Evolutionary conservation across 345 rosid species (phyloP).

Genomic region (Kernera saxatilis): DNA sequence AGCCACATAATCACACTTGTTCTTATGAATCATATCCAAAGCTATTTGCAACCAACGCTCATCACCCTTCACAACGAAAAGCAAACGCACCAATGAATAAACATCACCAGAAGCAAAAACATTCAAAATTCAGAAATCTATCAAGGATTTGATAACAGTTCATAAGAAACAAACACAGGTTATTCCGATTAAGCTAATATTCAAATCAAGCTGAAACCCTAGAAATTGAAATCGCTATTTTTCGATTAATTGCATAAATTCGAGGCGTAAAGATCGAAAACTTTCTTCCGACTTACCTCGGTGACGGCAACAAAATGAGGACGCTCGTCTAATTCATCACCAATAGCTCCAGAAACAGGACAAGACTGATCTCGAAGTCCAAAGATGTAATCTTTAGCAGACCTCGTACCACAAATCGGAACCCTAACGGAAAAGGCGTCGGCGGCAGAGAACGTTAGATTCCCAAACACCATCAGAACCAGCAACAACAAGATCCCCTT

Average conservation of each 20-base stretch:
- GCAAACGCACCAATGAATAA: slow-evolving; percentile 7
- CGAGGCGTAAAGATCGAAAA: not conserved
- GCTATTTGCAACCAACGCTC: slow-evolving; percentile 70
- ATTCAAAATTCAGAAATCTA: not conserved
- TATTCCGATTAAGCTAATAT: not conserved
- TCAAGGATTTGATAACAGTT: not conserved
- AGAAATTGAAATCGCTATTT: not conserved
- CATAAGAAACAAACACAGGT: not conserved
- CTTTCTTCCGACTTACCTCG: slow-evolving; percentile 42
- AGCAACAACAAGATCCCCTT: slow-evolving; percentile 34
- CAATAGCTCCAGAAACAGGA: slow-evolving; percentile 2
- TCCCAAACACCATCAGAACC: slow-evolving; percentile 31
- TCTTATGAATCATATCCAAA: slow-evolving; percentile 57
- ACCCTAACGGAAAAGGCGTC: slow-evolving; percentile 19
- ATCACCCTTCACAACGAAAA: slow-evolving; percentile 58
- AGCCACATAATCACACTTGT: slow-evolving; percentile 56
- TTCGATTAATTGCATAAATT: not conserved
- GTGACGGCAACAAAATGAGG: slow-evolving; percentile 40
- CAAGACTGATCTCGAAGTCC: slow-evolving; percentile 46
- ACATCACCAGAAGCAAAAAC: not conserved
- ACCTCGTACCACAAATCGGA: slow-evolving; percentile 43
- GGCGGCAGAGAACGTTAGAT: slow-evolving; percentile 22
- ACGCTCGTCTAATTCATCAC: slow-evolving; percentile 24
- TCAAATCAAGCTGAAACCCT: not conserved
- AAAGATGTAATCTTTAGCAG: slow-evolving; percentile 46